These are phyloP conservation scores for Eutrema yunnanense DNA, from an alignment of 345 rosid genomes.

Conservation along the genomic window DNA sequence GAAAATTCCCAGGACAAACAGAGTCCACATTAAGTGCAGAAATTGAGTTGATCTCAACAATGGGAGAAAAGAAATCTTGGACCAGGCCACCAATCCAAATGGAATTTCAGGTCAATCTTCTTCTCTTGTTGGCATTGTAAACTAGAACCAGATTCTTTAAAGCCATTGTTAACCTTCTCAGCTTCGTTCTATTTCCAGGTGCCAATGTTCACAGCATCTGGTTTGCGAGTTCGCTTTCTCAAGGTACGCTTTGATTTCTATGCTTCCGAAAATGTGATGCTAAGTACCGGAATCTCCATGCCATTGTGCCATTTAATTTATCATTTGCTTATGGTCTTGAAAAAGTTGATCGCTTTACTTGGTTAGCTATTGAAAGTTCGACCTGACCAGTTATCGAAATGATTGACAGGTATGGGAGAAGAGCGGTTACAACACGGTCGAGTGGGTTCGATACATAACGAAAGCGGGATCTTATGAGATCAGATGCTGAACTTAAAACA, in stretches of 20 bases:
- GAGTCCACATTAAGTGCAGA: conserved; percentile 98
- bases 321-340: neutral
- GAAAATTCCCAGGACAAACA: conserved; percentile 97
- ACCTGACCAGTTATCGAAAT: neutral
- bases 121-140: neutral
- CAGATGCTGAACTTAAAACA: conserved; percentile 53
- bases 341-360: neutral
- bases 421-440: conserved; percentile 97
- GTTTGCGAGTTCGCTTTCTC: conserved; percentile 93
- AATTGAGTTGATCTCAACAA: conserved; percentile 91
- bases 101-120: conserved; percentile 83
- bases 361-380: neutral
- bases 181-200: conserved; percentile 46
- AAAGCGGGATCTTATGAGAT: conserved; percentile 98
- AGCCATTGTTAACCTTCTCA: neutral
- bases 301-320: neutral
- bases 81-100: conserved; percentile 98
- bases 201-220: conserved; percentile 99
- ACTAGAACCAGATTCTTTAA: neutral
- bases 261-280: neutral
- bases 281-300: neutral
- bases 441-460: conserved; percentile 96
- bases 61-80: conserved; percentile 92
- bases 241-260: conserved; percentile 44
- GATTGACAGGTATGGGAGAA: conserved; percentile 91